Evolutionary conservation across 2,329 filamentous ascomycete genomes (phyloP), one percentile per base, ranked within the genome.

Genomic region (Arthrobotrys entomopaga): DNA sequence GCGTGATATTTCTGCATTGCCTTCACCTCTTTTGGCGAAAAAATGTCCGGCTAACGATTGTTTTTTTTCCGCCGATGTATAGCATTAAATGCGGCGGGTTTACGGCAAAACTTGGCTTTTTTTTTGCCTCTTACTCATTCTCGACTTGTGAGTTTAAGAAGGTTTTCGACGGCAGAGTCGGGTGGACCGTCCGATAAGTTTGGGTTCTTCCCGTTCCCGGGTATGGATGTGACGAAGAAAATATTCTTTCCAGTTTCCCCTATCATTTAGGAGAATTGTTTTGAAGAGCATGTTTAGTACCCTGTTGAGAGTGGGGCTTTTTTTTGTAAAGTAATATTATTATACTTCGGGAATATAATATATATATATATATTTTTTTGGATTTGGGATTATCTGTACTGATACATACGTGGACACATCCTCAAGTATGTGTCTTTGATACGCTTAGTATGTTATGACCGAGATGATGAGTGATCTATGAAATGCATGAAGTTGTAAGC

Each of bases 21-120:
- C 34, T 19, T n/a, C 10, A 15, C n/a, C 58, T 26, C 24, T 43
- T 48, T 40, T 50, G 16, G 65, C 48, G 56, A 56, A 22, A 50
- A 3, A 50, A 6, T 57, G 4, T 50, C 29, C n/a, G 22, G 40
- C 65, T 69, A 49, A 69, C 65, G 42, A 13, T 10, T 34, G 6
- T 6, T 19, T 22, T 54, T 16, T 34, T 60, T 40, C 40, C 16
- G 59, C 10, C 57, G 56, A 61, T 61, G 52, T 69, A 8, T 56
- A 69, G 65, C 65, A 69, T 69, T 69, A 61, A 69, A 60, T 48
- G 38, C 48, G 63, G 53, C 42, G 40, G 40, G 11, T 15, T 13
- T 3, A 43, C n/a, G n/a, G 11, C 11, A 13, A 46, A 46, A 24
- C 7, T 11, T 57, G 24, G 13, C 11, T 13, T 42, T 49, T 11